These are phyloP conservation scores for Grosmannia clavigera DNA, from an alignment of 2,329 filamentous ascomycete genomes.

Conservation along the genomic window DNA sequence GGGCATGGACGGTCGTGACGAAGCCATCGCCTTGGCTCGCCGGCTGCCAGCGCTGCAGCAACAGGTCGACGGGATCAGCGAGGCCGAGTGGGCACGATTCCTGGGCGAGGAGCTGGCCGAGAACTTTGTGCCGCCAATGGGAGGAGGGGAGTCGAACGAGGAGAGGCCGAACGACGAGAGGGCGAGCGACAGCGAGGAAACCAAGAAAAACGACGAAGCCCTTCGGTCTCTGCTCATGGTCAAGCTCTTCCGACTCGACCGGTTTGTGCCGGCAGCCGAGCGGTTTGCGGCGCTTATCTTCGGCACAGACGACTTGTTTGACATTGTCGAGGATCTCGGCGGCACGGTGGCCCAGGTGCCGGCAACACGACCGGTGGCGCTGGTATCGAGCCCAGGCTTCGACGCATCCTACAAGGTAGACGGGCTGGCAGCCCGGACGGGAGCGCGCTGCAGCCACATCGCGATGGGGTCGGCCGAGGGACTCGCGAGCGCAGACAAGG, in stretches of 20 bases:
- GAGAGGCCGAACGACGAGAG: too few species aligned
- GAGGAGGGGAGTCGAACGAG: constrained; percentile 27
- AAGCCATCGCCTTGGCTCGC: constrained; percentile 55
- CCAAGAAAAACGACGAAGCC: constrained; percentile 48
- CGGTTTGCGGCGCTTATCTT: constrained; percentile 83
- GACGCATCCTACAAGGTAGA: constrained; percentile 99
- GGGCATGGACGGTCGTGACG: constrained; percentile 36
- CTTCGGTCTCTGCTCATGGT: constrained; percentile 78
- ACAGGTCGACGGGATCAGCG: constrained; percentile 48
- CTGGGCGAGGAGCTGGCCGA: constrained; percentile 78
- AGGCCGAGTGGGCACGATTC: constrained; percentile 68
- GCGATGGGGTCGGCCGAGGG: constrained; percentile 98
- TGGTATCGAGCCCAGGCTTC: constrained; percentile 92
- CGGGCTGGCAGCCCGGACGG: constrained; percentile 73
- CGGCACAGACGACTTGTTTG: constrained; percentile 65
- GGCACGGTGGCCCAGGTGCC: constrained; percentile 76
- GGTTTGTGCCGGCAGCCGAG: constrained; percentile 86
- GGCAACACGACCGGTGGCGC: constrained; percentile 72
- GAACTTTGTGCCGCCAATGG: constrained; percentile 66
- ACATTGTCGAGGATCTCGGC: constrained; percentile 74
- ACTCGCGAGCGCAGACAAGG: constrained; percentile 84
- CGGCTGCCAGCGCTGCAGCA: constrained; percentile 64
- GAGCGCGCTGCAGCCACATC: constrained; percentile 83
- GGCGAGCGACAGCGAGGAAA: not conserved
- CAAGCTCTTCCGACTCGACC: constrained; percentile 89